These are phyloP conservation scores for Lycium barbarum DNA, from an alignment of 257 asterid genomes.

Conservation along the genomic window DNA sequence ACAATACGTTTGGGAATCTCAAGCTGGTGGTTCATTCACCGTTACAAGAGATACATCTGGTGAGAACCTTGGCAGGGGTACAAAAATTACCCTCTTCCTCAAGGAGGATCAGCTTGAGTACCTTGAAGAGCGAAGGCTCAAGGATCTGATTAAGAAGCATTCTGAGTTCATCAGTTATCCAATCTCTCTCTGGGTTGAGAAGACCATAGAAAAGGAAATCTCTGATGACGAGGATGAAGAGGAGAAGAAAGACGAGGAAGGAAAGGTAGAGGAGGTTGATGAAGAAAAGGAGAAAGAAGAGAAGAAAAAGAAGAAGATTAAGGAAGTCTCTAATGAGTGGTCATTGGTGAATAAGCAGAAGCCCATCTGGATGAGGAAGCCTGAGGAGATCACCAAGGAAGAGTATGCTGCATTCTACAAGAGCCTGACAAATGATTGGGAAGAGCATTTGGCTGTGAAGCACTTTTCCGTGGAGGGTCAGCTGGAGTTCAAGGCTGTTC, in stretches of 20 bases:
- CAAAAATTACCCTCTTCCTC: constrained; percentile 60
- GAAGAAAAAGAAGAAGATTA: constrained; percentile 67
- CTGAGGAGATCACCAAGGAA: constrained; percentile 71
- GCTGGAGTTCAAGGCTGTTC: constrained; percentile 69
- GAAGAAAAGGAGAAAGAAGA: constrained; percentile 65
- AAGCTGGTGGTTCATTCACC: constrained; percentile 76
- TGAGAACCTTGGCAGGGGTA: constrained; percentile 64
- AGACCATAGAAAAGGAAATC: constrained; percentile 68
- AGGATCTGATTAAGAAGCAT: constrained; percentile 67
- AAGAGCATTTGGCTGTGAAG: constrained; percentile 71
- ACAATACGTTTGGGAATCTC: constrained; percentile 74
- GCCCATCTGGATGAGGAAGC: constrained; percentile 77
- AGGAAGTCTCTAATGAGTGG: constrained; percentile 81
- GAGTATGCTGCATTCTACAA: constrained; percentile 79
- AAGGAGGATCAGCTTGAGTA: constrained; percentile 79
- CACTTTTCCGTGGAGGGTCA: constrained; percentile 77
- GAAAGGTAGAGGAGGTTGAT: constrained; percentile 66
- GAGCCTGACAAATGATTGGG: constrained; percentile 71
- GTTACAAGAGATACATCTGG: constrained; percentile 63
- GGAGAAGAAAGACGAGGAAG: constrained; percentile 69
- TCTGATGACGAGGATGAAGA: constrained; percentile 75
- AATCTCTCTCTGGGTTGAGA: constrained; percentile 66
- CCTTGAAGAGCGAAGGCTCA: constrained; percentile 69
- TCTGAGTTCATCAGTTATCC: constrained; percentile 75
- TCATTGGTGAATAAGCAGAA: constrained; percentile 69